Conservation (phyloP, 768 basidiomycete species). For the Mycena rebaudengoi region DNA sequence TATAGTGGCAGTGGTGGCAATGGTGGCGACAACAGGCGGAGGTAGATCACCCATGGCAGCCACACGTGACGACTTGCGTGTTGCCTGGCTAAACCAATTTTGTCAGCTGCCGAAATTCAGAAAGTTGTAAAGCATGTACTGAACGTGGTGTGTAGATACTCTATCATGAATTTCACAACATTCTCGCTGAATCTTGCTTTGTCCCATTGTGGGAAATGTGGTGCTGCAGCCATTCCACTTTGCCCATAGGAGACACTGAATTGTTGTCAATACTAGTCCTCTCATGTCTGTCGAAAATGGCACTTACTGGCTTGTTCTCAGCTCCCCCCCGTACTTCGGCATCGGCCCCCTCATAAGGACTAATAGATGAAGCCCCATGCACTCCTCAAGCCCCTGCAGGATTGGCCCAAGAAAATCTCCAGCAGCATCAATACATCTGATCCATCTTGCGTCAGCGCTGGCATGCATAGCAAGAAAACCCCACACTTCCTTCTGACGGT, state of each 20-base stretch:
- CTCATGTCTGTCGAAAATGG: not conserved
- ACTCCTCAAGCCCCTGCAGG: not conserved
- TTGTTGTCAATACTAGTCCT: too few relatives aligned
- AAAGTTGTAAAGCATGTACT: not conserved
- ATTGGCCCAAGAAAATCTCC: not conserved
- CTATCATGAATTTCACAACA: not conserved
- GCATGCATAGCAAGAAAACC: not conserved
- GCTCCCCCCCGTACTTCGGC: conserved; percentile 3
- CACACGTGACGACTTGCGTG: too few relatives aligned
- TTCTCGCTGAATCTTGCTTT: not conserved
- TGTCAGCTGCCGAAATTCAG: too few relatives aligned
- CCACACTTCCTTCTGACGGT: not conserved
- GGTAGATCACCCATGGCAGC: too few relatives aligned
- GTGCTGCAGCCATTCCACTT: not conserved
- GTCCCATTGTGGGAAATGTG: not conserved
- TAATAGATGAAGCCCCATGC: not conserved
- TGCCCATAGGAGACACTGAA: not conserved
- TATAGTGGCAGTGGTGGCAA: too few relatives aligned
- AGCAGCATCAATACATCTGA: not conserved
- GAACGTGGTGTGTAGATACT: not conserved
- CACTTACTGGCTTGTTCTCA: not conserved
- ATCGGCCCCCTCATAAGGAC: conserved; percentile 3
- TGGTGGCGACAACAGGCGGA: too few relatives aligned
- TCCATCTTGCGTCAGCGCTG: not conserved
- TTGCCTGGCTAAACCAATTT: not conserved